Base-by-base conservation (phyloP, 2,329 filamentous ascomycete genomes). In the Mycocentrospora acerina region DNA sequence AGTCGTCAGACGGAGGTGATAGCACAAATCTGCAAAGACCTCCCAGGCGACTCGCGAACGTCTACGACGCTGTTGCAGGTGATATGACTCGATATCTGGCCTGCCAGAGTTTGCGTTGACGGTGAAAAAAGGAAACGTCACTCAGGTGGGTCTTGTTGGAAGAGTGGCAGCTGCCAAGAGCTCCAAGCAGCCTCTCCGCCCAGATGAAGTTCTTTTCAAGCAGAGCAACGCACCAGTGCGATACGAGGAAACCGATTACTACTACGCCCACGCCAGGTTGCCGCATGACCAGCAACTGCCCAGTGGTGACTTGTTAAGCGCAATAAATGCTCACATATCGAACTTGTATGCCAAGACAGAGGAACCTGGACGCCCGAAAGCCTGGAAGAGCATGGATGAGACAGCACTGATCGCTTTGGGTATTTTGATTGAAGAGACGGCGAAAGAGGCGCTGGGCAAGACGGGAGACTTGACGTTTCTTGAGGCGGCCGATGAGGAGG, bases 1-100 rank as follows among this genome's bases (percentile, higher is more conserved):
- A 53, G 8, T 19, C 33, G 2, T 46, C 48, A 12, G 43, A 30
- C 16, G 46, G 35, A 26, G 46, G 52, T 29, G 48, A 46, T 22
- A 36, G 24, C 6, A 31, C 36, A 8, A 8, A 32, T 3, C 31
- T 32, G 10, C 33, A 35, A 34, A 41, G 31, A 19, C 28, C 42
- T 27, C 45, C 43, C 12, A 62, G 61, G 53, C 71, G 71, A 32
- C 54, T 61, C 31, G 74, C 77, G 27, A 87, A 76, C 14, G 67
- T 90, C 14, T 90, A 85, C 64, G 85, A 90, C 67, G 85, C 84
- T 12, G 83, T 88, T 37, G 83, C 84, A 55, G 83, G 84, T 85
- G 53, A 38, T 13, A 29, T 11, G 13, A 24, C 4, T 9, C 24
- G 6, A 15, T 24, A 4, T 7, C 12, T n/a, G n/a, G 14, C 3